These are phyloP conservation scores for Strobilomyces confusus DNA, from an alignment of 768 basidiomycete species.

Conservation along the genomic window DNA sequence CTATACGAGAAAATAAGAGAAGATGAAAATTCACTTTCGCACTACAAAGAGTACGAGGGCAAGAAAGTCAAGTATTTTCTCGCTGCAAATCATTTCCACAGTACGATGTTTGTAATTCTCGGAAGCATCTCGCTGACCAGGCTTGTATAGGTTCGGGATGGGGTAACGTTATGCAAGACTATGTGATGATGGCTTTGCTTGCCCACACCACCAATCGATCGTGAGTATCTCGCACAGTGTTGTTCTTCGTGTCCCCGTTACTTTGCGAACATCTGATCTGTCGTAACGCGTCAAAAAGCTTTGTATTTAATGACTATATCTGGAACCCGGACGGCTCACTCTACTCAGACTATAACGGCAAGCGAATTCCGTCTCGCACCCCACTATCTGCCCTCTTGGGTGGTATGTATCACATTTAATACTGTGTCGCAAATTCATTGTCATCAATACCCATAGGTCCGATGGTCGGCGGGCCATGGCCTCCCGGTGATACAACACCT, in stretches of 20 bases:
- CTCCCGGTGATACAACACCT: constrained; percentile 28
- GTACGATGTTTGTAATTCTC: constrained; percentile 22
- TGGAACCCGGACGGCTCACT: constrained; percentile 35
- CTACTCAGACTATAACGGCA: constrained; percentile 36
- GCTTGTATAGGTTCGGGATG: constrained; percentile 33
- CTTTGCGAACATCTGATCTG: constrained; percentile 1
- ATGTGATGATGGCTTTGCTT: constrained; percentile 34
- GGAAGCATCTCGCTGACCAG: background rate
- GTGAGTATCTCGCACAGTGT: constrained; percentile 18
- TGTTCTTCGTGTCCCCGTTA: background rate
- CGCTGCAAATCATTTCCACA: constrained; percentile 42
- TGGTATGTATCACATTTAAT: constrained; percentile 25
- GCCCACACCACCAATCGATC: constrained; percentile 34
- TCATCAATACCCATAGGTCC: constrained; percentile 30
- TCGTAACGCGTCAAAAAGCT: constrained; percentile 21
- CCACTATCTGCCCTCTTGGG: constrained; percentile 39
- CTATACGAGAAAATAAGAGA: constrained; percentile 37
- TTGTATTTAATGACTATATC: constrained; percentile 42
- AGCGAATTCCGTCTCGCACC: constrained; percentile 36
- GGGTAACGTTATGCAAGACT: constrained; percentile 42
- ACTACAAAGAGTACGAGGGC: constrained; percentile 36
- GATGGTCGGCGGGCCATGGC: constrained; percentile 39
- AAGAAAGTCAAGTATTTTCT: constrained; percentile 42
- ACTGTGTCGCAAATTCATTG: background rate
- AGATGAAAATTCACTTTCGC: constrained; percentile 38